Evolutionary conservation across 352 stramenopile species (phyloP), one percentile per base, ranked within the genome.

Genomic region (Saprolegnia diclina): DNA sequence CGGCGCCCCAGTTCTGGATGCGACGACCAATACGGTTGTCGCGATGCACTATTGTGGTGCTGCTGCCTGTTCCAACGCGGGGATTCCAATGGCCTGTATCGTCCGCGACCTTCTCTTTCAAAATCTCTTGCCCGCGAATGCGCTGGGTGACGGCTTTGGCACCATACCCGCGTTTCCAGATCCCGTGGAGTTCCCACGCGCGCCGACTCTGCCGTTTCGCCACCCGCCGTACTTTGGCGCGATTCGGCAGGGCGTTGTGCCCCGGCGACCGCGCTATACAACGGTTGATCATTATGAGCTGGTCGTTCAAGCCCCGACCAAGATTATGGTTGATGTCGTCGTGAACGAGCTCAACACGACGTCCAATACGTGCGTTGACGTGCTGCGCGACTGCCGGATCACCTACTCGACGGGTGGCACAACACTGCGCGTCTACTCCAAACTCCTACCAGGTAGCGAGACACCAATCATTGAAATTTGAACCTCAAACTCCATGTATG

Each of bases 291-390:
- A 76, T 18, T 78, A 85, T 19, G 71, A 75, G 38, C 85, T 91
- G 56, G 68, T 56, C 0, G 55, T 91, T 9, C 54, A 1, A 3
- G 74, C 67, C 9, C 77, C 87, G 52, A 73, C 72, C 6, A 71
- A 86, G 24, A 65, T 90, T 26, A 71, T 73, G 13, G 73, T 89
- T 29, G 83, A 89, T 62, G 74, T 91, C 29, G 56, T 87, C 14
- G 86, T 80, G 6, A 74, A 79, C 37, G 83, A 91, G 65, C 73
- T 90, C 32, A 78, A 80, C 18, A 76, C 89, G 57, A 75, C 83
- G 62, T 64, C 66, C 44, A 75, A 40, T 4, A 52, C 69, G 19
- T 91, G 75, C 63, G 61, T 71, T 5, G 83, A 91, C 63, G 48
- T 91, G 24, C 90, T 89, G 64, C 48, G 67, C 22, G 83, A 90